Evolutionary conservation across 176 grass and related monocot genomes (phyloP).

Genomic region (Oryza rufipogon): DNA sequence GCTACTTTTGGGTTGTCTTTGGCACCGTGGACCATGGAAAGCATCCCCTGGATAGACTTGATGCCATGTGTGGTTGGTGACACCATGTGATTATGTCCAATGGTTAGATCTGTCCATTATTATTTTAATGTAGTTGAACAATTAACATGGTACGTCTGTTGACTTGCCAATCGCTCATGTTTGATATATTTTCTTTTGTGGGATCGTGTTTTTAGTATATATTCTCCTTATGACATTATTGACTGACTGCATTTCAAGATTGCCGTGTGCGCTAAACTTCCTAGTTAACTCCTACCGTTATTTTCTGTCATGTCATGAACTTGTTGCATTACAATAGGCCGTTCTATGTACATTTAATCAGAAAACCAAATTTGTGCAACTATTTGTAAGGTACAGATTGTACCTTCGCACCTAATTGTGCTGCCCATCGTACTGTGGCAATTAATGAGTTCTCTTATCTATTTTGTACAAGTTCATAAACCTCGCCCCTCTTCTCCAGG

Average conservation of each 20-base stretch:
- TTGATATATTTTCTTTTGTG: neutral
- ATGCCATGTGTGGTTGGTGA: conserved; percentile 41
- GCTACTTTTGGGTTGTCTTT: conserved; percentile 24
- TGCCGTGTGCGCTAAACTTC: neutral
- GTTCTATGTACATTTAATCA: neutral
- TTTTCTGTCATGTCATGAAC: too few species aligned
- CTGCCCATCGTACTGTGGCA: conserved; percentile 10
- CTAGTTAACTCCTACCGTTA: neutral
- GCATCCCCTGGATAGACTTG: conserved; percentile 8
- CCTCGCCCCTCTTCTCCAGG: conserved; percentile 38
- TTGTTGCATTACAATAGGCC: neutral
- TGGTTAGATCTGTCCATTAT: conserved; percentile 20
- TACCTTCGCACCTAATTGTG: neutral
- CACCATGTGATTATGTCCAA: conserved; percentile 37
- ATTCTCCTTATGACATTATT: neutral
- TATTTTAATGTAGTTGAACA: conserved; percentile 16
- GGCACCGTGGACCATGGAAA: conserved; percentile 14
- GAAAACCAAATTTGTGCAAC: neutral
- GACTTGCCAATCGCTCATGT: neutral
- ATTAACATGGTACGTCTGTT: neutral
- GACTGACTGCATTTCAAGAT: neutral
- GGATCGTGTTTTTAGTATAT: neutral
- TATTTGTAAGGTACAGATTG: neutral
- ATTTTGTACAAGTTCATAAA: neutral
- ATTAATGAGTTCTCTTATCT: conserved; percentile 29